Evolutionary conservation across 176 grass and related monocot species (phyloP).

Genomic region (Phyllostachys edulis): DNA sequence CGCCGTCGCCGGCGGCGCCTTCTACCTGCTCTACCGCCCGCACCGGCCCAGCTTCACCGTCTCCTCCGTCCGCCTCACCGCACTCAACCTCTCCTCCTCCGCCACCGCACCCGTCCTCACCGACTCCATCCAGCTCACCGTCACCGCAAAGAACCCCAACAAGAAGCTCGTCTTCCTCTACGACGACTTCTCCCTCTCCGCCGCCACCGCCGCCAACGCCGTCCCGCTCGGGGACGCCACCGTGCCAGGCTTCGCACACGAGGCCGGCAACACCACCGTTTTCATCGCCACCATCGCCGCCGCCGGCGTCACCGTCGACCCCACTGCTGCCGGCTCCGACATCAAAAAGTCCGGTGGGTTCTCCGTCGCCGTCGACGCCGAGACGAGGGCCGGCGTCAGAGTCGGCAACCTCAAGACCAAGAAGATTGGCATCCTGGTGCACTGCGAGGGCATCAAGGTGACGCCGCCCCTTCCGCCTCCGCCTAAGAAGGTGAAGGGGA

Average conservation of each 20-base stretch:
- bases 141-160: constrained; percentile 72
- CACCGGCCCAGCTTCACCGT: constrained; percentile 75
- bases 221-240: constrained; percentile 54
- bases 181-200: constrained; percentile 59
- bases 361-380: constrained; percentile 53
- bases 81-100: constrained; percentile 57
- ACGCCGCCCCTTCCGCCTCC: constrained; percentile 25
- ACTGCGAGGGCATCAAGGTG: constrained; percentile 64
- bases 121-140: constrained; percentile 50
- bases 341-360: constrained; percentile 55
- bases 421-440: constrained; percentile 77
- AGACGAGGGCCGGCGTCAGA: constrained; percentile 72
- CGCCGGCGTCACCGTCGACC: constrained; percentile 41
- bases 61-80: constrained; percentile 49
- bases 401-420: constrained; percentile 68
- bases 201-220: constrained; percentile 44
- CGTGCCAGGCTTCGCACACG: constrained; percentile 68
- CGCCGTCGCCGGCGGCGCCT: constrained; percentile 53
- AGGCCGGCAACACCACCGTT: constrained; percentile 69
- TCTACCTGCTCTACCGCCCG: constrained; percentile 89
- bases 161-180: constrained; percentile 84
- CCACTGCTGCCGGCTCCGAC: constrained; percentile 42
- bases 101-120: constrained; percentile 49
- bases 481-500: constrained; percentile 41
- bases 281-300: constrained; percentile 47